Percentiles rank a stretch among this genome's conserved stretches.
Conservation (phyloP, 257 asterid genomes). For the Jaltomata sinuosa region DNA sequence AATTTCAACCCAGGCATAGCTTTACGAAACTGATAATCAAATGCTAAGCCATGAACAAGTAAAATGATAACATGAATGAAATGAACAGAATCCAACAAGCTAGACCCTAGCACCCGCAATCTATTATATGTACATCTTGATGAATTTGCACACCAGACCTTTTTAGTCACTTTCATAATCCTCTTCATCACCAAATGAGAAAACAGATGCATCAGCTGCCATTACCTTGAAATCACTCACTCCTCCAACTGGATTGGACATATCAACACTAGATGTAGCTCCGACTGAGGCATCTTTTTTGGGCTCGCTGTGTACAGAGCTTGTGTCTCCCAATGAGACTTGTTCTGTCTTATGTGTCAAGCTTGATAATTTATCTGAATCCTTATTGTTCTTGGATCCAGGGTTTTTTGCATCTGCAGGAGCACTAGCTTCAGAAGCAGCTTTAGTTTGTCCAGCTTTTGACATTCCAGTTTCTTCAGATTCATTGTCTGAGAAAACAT, state of each 20-base stretch:
- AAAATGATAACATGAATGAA: neutral
- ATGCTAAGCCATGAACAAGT: neutral
- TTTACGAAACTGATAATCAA: neutral
- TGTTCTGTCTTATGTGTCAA: conserved; percentile 43
- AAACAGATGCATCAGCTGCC: conserved; percentile 97
- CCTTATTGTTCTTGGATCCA: conserved; percentile 13
- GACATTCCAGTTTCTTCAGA: conserved; percentile 36
- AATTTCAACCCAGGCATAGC: neutral
- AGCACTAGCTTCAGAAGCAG: conserved; percentile 21
- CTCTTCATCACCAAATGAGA: conserved; percentile 91
- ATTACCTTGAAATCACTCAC: conserved; percentile 82
- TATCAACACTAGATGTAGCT: conserved; percentile 10
- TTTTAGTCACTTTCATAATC: conserved; percentile 77
- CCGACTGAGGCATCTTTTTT: conserved; percentile 31
- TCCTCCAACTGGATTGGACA: conserved; percentile 32
- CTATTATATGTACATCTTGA: conserved; percentile 2
- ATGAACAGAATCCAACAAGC: neutral
- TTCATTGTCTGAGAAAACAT: conserved; percentile 66
- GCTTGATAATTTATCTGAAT: conserved; percentile 25
- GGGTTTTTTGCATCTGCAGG: conserved; percentile 12
- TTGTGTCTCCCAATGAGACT: conserved; percentile 38
- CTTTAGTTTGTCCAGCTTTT: conserved; percentile 20
- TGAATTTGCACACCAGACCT: neutral
- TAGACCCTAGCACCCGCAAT: neutral
- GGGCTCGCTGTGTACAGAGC: conserved; percentile 23